Evolutionary conservation across 2,329 filamentous ascomycete genomes (phyloP).

Genomic region (Ceratocystis lukuohia): DNA sequence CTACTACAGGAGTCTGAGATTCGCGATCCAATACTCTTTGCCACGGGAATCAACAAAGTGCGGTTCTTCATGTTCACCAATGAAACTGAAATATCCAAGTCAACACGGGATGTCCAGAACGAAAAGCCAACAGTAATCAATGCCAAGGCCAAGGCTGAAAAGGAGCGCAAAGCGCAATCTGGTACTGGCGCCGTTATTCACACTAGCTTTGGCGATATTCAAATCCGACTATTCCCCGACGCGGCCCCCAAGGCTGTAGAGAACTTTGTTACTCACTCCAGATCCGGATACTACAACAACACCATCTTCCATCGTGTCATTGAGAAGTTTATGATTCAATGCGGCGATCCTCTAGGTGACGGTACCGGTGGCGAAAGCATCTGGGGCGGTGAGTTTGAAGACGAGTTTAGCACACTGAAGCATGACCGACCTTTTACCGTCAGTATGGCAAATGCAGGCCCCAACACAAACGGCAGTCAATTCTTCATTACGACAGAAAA

Average conservation of each 20-base stretch:
- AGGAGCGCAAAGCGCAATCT: constrained; percentile 53
- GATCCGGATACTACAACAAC: constrained; percentile 89
- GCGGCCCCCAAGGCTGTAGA: constrained; percentile 90
- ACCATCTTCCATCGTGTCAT: constrained; percentile 97
- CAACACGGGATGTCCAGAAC: constrained; percentile 82
- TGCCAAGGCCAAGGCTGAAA: constrained; percentile 33
- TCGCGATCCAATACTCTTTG: constrained; percentile 76
- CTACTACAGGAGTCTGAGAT: constrained; percentile 83
- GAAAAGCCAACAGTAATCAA: constrained; percentile 58
- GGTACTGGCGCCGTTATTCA: constrained; percentile 75
- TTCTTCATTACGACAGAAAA: constrained; percentile 99
- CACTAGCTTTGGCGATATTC: constrained; percentile 87
- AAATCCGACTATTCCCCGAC: constrained; percentile 82
- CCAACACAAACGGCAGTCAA: constrained; percentile 88
- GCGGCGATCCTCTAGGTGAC: constrained; percentile 73
- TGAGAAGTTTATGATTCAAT: constrained; percentile 94
- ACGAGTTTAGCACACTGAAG: constrained; percentile 81
- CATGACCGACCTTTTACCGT: constrained; percentile 95
- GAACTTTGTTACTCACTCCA: constrained; percentile 89
- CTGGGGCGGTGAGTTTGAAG: constrained; percentile 83
- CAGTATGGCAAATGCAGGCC: constrained; percentile 95
- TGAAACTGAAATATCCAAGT: constrained; percentile 68
- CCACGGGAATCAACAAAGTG: constrained; percentile 71
- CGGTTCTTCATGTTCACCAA: constrained; percentile 99
- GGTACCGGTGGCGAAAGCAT: constrained; percentile 85